A percentile compares a stretch with the other conserved stretches of the same genome.
phyloP scores from a whole-genome alignment of 345 rosid species.

The Syzygium aromaticum region DNA sequence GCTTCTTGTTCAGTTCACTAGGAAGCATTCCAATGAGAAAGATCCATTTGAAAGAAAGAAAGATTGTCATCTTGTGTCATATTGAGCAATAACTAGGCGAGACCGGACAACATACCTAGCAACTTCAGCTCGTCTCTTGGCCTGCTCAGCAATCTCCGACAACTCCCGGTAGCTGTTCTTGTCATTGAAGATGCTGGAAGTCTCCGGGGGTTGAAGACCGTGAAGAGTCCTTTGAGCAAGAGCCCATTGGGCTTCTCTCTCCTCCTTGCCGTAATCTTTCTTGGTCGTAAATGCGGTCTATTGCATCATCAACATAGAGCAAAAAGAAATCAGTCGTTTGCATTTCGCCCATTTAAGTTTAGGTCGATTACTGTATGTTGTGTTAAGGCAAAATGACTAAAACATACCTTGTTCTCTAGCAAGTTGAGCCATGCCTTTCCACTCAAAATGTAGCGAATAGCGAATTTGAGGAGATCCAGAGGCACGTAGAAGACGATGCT shows the following conservation, averaged over 20 bases:
- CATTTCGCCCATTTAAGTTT: not conserved
- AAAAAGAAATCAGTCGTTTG: not conserved
- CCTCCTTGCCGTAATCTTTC: slow-evolving; percentile 81
- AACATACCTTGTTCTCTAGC: slow-evolving; percentile 66
- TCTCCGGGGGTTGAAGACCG: slow-evolving; percentile 66
- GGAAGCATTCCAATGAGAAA: not conserved
- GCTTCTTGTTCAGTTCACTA: not conserved
- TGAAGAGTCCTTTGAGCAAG: slow-evolving; percentile 72
- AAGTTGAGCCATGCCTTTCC: slow-evolving; percentile 80
- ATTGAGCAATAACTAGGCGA: too few relatives aligned
- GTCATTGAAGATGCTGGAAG: slow-evolving; percentile 30
- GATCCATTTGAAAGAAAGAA: not conserved
- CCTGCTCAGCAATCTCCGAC: slow-evolving; percentile 83
- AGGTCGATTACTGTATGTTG: not conserved
- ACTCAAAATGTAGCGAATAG: slow-evolving; percentile 63
- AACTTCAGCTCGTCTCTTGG: slow-evolving; percentile 79
- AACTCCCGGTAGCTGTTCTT: slow-evolving; percentile 62
- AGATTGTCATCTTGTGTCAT: not conserved
- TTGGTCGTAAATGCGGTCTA: slow-evolving; percentile 90
- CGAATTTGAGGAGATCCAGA: slow-evolving; percentile 67
- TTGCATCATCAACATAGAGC: not conserved
- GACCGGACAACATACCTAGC: slow-evolving; percentile 43
- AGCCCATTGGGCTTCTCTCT: slow-evolving; percentile 95
- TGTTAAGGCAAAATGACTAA: not conserved
- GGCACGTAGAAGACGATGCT: slow-evolving; percentile 71